Percentiles rank a stretch among this genome's conserved stretches.
phyloP scores from a whole-genome alignment of 1,139 yeast species.

The Sugiyamaella sp. region DNA sequence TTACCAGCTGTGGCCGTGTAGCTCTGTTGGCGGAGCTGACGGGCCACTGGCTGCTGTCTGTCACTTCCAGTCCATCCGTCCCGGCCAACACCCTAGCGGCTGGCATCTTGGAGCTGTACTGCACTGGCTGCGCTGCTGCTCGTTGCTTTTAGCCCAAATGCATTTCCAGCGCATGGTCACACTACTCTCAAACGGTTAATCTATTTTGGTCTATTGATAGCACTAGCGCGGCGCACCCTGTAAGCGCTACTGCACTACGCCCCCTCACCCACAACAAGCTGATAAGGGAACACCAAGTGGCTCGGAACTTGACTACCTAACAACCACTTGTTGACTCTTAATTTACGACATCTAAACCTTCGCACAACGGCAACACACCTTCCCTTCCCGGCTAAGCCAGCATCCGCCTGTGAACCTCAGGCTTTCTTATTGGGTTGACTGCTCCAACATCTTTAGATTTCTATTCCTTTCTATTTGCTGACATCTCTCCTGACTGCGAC shows the following conservation, averaged over 20 bases:
- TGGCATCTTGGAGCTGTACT: too few relatives aligned
- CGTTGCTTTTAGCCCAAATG: constrained; percentile 1
- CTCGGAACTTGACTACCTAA: constrained; percentile 15
- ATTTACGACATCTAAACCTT: background rate
- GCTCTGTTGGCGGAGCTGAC: too few relatives aligned
- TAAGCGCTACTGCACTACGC: constrained; percentile 7
- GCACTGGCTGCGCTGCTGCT: too few relatives aligned
- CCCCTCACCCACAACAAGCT: constrained; percentile 8
- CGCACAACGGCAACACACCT: background rate
- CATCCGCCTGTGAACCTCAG: background rate
- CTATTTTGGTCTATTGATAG: constrained; percentile 14
- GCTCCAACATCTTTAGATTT: background rate
- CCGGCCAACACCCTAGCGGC: too few relatives aligned
- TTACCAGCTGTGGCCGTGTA: too few relatives aligned
- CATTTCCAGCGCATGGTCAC: constrained; percentile 9
- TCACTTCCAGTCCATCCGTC: too few relatives aligned
- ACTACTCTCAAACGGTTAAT: constrained; percentile 13
- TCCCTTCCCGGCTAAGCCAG: background rate
- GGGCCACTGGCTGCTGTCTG: too few relatives aligned
- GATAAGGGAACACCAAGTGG: constrained; percentile 15
- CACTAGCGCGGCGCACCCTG: constrained; percentile 9
- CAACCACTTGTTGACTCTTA: constrained; percentile 6
- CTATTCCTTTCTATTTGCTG: background rate
- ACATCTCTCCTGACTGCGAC: background rate
- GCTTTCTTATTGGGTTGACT: background rate